Evolutionary conservation across 2,329 filamentous ascomycete species (phyloP), one percentile per base, ranked within the genome.

Genomic region (Drechslerella dactyloides): DNA sequence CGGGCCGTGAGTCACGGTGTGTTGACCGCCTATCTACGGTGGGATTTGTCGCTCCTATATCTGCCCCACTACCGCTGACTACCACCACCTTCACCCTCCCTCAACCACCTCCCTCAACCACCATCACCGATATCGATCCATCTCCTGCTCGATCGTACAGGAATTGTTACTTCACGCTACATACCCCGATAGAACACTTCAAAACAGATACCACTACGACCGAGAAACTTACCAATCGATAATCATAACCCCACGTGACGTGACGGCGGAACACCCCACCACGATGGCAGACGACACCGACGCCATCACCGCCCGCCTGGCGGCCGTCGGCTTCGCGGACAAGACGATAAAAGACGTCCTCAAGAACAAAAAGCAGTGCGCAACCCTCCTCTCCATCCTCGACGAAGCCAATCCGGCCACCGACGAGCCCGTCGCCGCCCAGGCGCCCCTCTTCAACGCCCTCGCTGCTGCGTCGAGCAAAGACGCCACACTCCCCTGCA

Each of bases 331-430:
- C n/a, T 74, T 77, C 33, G 69, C 69, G 8, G 75, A 76, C 37
- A 77, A 77, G 48, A 63, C 74, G n/a, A 74, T 77, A 48, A 74
- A 76, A 56, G 75, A 77, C 57, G 69, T 74, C 6, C 58, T 75
- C n/a, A 75, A 72, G 52, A 77, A 77, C 54, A 75, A 76, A 50
- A 77, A 77, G 64, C 68, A 76, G 42, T 66, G 73, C 23, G 27
- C 74, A 15, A 55, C 74, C 10, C 75, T 74, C 53, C 51, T 70
- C 35, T 65, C 74, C 24, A 65, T 76, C 30, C 61, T 76, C 19
- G 57, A 73, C 33, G 75, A 75, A 65, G 75, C 68, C 24, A 54
- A 55, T 11, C 53, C 61, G 4, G 66, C 61, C 10, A 44, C 66
- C 2, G 35, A 56, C 13, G 19, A 63, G 2, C 58, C 64, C 52